phyloP scores from a whole-genome alignment of 2,329 filamentous ascomycete genomes.

The Macrophomina tecta region DNA sequence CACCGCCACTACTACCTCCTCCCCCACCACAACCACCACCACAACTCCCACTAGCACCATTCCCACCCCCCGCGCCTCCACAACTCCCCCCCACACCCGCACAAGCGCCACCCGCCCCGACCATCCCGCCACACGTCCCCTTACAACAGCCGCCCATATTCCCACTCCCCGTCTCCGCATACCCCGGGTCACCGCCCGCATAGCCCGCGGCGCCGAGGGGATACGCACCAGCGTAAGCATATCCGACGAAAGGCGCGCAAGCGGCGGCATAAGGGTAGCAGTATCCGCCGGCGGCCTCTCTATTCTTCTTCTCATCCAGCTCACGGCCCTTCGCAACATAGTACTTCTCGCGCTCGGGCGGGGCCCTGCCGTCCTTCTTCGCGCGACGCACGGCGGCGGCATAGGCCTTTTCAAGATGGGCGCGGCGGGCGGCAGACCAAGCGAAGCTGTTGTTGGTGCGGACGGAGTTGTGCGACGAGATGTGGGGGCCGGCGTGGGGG shows the following conservation, averaged over 20 bases:
- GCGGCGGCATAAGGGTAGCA: conserved; percentile 30
- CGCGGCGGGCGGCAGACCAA: conserved; percentile 9
- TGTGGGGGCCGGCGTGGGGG: conserved; percentile 53
- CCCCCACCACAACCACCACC: conserved; percentile 8
- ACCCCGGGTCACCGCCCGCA: conserved; percentile 39
- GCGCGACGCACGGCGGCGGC: conserved; percentile 29
- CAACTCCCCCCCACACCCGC: conserved; percentile 16
- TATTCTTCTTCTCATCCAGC: conserved; percentile 31
- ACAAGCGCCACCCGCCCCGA: conserved; percentile 10
- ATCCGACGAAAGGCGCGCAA: conserved; percentile 52
- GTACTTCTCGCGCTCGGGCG: conserved; percentile 7
- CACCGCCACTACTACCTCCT: conserved; percentile 10
- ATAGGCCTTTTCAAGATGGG: conserved; percentile 22
- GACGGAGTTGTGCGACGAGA: conserved; percentile 76
- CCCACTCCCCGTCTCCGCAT: conserved; percentile 47
- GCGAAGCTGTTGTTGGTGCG: conserved; percentile 36
- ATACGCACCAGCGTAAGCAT: conserved; percentile 51
- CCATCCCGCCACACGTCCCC: conserved; percentile 54
- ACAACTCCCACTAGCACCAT: not conserved
- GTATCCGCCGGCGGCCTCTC: conserved; percentile 11
- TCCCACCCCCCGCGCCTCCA: conserved; percentile 19
- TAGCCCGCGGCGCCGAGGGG: conserved; percentile 41
- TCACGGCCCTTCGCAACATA: not conserved
- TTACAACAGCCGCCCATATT: conserved; percentile 55
- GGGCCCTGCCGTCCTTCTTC: conserved; percentile 45